These are phyloP conservation scores for Bipolaris sorokiniana DNA, from an alignment of 2,329 filamentous ascomycete genomes.

Conservation along the genomic window DNA sequence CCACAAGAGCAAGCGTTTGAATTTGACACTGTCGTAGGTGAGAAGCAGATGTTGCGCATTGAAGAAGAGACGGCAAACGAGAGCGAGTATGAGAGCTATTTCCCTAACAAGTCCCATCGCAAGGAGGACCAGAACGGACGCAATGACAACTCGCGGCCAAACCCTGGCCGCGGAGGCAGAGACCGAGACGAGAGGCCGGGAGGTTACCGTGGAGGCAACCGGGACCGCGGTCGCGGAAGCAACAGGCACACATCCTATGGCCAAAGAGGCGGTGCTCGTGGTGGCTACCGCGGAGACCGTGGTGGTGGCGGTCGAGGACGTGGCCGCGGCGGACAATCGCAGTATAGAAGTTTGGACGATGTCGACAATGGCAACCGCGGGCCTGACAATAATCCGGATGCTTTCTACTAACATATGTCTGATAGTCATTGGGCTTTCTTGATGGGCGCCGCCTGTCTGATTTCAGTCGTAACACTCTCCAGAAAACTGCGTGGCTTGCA, in stretches of 20 bases:
- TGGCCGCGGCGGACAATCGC: slow-evolving; percentile 40
- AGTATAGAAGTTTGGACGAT: slow-evolving; percentile 55
- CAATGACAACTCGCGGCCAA: slow-evolving; percentile 31
- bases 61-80: slow-evolving; percentile 70
- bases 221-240: slow-evolving; percentile 38
- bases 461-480: background rate
- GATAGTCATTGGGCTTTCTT: background rate
- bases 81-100: slow-evolving; percentile 68
- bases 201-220: slow-evolving; percentile 44
- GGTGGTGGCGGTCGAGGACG: slow-evolving; percentile 41
- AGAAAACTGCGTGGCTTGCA: background rate
- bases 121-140: slow-evolving; percentile 53
- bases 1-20: slow-evolving; percentile 71
- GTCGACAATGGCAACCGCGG: slow-evolving; percentile 41
- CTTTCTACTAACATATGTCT: slow-evolving; percentile 35
- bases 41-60: slow-evolving; percentile 83
- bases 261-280: slow-evolving; percentile 46
- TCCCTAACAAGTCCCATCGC: slow-evolving; percentile 63
- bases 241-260: slow-evolving; percentile 42
- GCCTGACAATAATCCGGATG: slow-evolving; percentile 42
- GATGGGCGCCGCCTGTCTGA: background rate
- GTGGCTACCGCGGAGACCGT: slow-evolving; percentile 50
- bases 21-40: slow-evolving; percentile 83
- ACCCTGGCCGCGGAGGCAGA: slow-evolving; percentile 31
- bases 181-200: slow-evolving; percentile 33